Percentiles rank a stretch among this genome's conserved stretches.
phyloP scores from a whole-genome alignment of 352 stramenopile species.

The Pythium aquatile region DNA sequence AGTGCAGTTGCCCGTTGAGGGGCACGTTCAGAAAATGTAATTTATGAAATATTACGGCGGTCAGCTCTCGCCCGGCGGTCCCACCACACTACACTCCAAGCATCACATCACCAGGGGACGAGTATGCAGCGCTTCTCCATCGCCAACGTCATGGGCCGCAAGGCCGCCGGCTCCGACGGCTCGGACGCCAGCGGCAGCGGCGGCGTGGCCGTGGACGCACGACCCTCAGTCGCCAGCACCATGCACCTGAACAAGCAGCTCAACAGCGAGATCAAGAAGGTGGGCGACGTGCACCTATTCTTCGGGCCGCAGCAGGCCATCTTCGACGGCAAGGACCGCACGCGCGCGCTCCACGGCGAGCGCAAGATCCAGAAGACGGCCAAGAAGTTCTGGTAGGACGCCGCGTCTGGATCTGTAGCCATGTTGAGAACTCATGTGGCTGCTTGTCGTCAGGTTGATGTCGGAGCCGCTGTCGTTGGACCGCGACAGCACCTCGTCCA shows the following conservation, averaged over 20 bases:
- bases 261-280: constrained; percentile 51
- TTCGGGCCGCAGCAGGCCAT: constrained; percentile 73
- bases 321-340: constrained; percentile 69
- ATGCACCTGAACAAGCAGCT: constrained; percentile 75
- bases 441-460: constrained; percentile 48
- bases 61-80: not conserved
- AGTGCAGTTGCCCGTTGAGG: not conserved
- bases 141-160: constrained; percentile 58
- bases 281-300: constrained; percentile 74
- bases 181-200: constrained; percentile 25
- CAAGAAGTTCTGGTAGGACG: constrained; percentile 65
- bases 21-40: not conserved
- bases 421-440: not conserved
- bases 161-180: constrained; percentile 44
- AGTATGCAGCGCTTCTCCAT: constrained; percentile 83
- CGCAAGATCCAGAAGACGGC: constrained; percentile 85
- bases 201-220: constrained; percentile 27
- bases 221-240: constrained; percentile 65
- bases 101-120: not conserved
- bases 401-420: not conserved
- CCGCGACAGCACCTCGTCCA: constrained; percentile 72
- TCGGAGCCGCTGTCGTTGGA: constrained; percentile 84
- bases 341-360: constrained; percentile 83
- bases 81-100: not conserved
- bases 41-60: not conserved